Evolutionary conservation across 768 basidiomycete species (phyloP).

Genomic region (Royoungia palumana): DNA sequence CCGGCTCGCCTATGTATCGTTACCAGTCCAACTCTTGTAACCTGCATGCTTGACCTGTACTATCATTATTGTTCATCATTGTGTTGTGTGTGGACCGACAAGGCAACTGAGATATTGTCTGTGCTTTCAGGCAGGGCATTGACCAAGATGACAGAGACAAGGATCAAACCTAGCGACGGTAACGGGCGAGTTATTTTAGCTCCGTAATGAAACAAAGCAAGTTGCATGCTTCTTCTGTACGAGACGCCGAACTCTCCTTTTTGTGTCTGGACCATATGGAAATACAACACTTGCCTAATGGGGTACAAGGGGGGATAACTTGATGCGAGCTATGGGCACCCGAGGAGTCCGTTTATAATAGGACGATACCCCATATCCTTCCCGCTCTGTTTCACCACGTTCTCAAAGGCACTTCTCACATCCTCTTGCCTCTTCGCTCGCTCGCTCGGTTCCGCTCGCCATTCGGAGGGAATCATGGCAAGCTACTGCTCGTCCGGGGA

Average conservation of each 20-base stretch:
- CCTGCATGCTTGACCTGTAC: not conserved
- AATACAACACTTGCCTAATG: slow-evolving; percentile 32
- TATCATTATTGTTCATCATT: not conserved
- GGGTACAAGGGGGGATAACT: slow-evolving; percentile 23
- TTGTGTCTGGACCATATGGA: slow-evolving; percentile 21
- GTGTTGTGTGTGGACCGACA: not conserved
- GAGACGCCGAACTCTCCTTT: slow-evolving; percentile 20
- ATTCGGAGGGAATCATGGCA: slow-evolving; percentile 18
- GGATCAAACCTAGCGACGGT: not conserved
- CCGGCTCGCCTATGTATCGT: slow-evolving; percentile 14
- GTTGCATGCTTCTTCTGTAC: slow-evolving; percentile 4
- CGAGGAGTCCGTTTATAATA: slow-evolving; percentile 7
- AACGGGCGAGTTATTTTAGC: slow-evolving; percentile 12
- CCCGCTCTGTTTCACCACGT: slow-evolving; percentile 1
- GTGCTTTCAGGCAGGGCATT: not conserved
- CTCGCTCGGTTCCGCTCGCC: not conserved
- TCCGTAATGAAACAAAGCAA: slow-evolving; percentile 14
- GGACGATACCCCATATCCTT: slow-evolving; percentile 7
- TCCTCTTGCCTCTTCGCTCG: not conserved
- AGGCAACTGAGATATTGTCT: slow-evolving; percentile 13
- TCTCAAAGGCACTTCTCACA: slow-evolving; percentile 3
- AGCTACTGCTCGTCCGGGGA: slow-evolving; percentile 27
- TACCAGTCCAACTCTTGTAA: not conserved
- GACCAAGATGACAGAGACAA: not conserved
- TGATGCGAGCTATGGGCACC: slow-evolving; percentile 2